phyloP scores from a whole-genome alignment of 306 rosid species.

The Pterocarpus macrocarpus region DNA sequence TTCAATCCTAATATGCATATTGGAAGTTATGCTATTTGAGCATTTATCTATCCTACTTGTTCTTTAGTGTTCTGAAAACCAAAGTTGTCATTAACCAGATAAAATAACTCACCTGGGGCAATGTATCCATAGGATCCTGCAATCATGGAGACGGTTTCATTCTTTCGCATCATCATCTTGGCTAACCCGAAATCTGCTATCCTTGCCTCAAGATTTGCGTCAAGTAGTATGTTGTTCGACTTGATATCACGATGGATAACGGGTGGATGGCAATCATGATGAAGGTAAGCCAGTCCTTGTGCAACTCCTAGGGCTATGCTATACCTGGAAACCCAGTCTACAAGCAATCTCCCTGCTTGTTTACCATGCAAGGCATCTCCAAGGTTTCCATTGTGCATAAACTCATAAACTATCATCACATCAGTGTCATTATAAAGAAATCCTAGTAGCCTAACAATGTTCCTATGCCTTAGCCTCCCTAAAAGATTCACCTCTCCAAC shows the following conservation, averaged over 20 bases:
- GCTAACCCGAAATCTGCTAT: conserved; percentile 96
- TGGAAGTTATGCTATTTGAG: background rate
- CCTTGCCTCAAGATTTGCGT: conserved; percentile 86
- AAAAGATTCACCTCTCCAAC: conserved; percentile 91
- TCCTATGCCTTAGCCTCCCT: conserved; percentile 92
- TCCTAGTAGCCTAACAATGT: conserved; percentile 86
- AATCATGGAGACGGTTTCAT: conserved; percentile 93
- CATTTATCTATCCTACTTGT: background rate
- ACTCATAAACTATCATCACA: conserved; percentile 85
- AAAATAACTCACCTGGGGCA: conserved; percentile 81
- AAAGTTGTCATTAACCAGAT: background rate
- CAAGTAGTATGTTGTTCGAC: conserved; percentile 87
- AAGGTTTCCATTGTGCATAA: conserved; percentile 83
- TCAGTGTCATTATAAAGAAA: conserved; percentile 77
- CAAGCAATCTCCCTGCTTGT: conserved; percentile 73
- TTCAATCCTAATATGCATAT: conserved; percentile 14
- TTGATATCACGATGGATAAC: conserved; percentile 94
- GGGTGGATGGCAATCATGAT: conserved; percentile 92
- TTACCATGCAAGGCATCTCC: conserved; percentile 91
- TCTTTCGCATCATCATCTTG: conserved; percentile 83
- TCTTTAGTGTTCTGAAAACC: conserved; percentile 19
- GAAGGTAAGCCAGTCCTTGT: conserved; percentile 92
- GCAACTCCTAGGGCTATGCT: conserved; percentile 91
- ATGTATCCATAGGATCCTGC: conserved; percentile 98
- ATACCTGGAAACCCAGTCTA: conserved; percentile 88